phyloP scores from a whole-genome alignment of 2,329 filamentous ascomycete genomes.

The Fusarium piperis region DNA sequence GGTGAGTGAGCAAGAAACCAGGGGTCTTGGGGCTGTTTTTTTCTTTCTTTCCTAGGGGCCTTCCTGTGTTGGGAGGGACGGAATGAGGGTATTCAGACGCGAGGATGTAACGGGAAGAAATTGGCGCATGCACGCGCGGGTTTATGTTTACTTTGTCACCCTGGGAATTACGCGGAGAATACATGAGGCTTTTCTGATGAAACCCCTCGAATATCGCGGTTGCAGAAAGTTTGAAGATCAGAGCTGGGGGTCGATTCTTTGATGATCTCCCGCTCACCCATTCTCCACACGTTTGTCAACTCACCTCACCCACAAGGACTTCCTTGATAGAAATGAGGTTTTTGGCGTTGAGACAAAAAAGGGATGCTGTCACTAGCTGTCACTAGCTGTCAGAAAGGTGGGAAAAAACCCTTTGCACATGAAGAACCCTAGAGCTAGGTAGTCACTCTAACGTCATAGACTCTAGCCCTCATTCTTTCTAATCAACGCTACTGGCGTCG shows the following conservation, averaged over 20 bases:
- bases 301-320: conserved; percentile 20
- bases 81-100: not conserved
- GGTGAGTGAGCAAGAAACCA: not conserved
- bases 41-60: not conserved
- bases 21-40: not conserved
- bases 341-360: not conserved
- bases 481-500: not conserved
- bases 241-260: conserved; percentile 16
- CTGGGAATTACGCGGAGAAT: conserved; percentile 16
- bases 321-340: not conserved
- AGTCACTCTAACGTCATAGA: conserved; percentile 21
- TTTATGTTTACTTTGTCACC: not conserved
- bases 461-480: not conserved
- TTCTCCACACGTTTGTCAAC: conserved; percentile 25
- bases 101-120: conserved; percentile 13
- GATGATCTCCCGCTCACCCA: conserved; percentile 36
- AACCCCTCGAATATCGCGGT: not conserved
- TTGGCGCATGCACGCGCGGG: conserved; percentile 4
- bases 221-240: conserved; percentile 20
- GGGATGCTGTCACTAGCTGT: not conserved
- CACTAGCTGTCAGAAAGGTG: not conserved
- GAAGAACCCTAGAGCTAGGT: not conserved
- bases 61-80: not conserved
- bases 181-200: not conserved
- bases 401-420: conserved; percentile 20